These are phyloP conservation scores for Talaromyces sp. DNA, from an alignment of 2,329 filamentous ascomycete genomes.

Conservation along the genomic window DNA sequence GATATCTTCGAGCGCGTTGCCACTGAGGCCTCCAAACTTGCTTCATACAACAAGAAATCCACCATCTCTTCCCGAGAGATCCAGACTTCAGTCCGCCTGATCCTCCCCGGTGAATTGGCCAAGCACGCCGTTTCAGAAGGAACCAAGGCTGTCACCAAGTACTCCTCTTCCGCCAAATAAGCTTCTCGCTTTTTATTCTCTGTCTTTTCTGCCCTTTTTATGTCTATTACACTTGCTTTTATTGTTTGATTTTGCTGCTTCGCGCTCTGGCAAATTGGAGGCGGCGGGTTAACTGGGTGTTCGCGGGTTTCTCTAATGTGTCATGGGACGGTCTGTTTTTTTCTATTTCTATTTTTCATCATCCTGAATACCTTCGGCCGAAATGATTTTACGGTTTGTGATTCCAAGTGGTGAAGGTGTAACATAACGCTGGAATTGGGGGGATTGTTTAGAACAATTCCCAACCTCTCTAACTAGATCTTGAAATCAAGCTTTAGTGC, in stretches of 20 bases:
- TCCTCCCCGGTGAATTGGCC: conserved; percentile 95
- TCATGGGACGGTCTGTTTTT: conserved; percentile 45
- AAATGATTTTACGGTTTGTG: conserved; percentile 40
- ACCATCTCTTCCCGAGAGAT: conserved; percentile 99
- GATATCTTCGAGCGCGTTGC: conserved; percentile 99
- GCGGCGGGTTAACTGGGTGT: conserved; percentile 42
- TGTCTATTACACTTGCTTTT: conserved; percentile 19
- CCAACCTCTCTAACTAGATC: conserved; percentile 29
- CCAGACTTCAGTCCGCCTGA: conserved; percentile 96
- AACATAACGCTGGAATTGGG: conserved; percentile 42
- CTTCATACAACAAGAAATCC: conserved; percentile 99
- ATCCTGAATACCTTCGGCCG: conserved; percentile 22
- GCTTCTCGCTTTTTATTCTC: conserved; percentile 49
- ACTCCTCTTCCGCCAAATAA: conserved; percentile 99
- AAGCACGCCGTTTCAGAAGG: conserved; percentile 99
- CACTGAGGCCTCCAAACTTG: conserved; percentile 97
- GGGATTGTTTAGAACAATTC: conserved; percentile 27
- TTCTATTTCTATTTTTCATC: conserved; percentile 21
- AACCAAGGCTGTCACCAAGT: conserved; percentile 99
- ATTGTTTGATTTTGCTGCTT: conserved; percentile 35
- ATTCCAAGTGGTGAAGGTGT: conserved; percentile 40
- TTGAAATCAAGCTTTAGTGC: conserved; percentile 33
- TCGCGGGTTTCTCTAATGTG: conserved; percentile 43
- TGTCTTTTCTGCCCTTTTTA: conserved; percentile 50
- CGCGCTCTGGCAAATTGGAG: conserved; percentile 38